Evolutionary conservation across 495 filamentous ascomycete species (phyloP), one percentile per base, ranked within the genome.

Genomic region (Neurospora sp.): DNA sequence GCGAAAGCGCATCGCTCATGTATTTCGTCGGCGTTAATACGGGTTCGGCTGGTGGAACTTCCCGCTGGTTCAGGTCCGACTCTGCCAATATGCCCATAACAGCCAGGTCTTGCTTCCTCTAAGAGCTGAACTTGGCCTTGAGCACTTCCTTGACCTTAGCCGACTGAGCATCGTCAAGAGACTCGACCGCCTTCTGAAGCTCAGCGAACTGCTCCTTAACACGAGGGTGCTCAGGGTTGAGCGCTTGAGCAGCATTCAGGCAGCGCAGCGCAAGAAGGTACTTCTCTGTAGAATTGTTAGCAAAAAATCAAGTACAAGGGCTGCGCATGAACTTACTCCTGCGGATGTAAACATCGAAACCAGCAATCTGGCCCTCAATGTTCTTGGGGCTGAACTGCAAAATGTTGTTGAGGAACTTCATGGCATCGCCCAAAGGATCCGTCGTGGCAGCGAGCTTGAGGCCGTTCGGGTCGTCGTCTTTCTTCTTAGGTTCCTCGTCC

Each of bases 281-380:
- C 84, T 96, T 96, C 79, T 87, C 94, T 98, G 76, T 66, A 40
- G 14, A 71, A 39, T 7, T 39, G 3, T 72, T 72, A 73, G 46
- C 41, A 44, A 70, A 6, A 48, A 62, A 14, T 39, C 11, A 4
- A 12, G 7, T 11, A 40, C 1, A 14, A 48, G 75, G 16, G 73
- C 44, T 16, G 72, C 7, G 59, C 2, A 11, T 66, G 46, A 46
- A 89, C 89, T 87, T 88, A 93, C 91, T 88, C 80, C 88, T 87
- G 80, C 95, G 85, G 18, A 96, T 83, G 78, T 91, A 92, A 31
- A 99, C 93, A 84, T 98, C 94, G 75, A 97, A 98, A 0, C 93
- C 96, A 44, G 91, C 89, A 73, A 89, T 86, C 82, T 99, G 96
- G 20, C 87, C 90, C 73, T 95, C 90, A 46, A 97, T 88, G 77